Percentiles rank a stretch among this genome's conserved stretches.
phyloP scores from a whole-genome alignment of 2,329 filamentous ascomycete species.

The Monilinia vaccinii-corymbosi region DNA sequence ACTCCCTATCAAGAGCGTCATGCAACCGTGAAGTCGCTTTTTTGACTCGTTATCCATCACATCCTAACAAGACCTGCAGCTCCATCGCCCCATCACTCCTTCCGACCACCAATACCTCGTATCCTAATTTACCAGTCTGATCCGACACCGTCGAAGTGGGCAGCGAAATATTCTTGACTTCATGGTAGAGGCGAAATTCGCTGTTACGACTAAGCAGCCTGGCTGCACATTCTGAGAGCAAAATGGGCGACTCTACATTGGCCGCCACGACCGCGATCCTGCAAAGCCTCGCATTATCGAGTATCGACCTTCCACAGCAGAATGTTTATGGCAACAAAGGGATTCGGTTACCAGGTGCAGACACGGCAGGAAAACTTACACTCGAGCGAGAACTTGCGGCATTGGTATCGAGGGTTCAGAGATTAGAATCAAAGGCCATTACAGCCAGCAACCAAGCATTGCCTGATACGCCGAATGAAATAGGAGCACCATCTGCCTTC shows the following conservation, averaged over 20 bases:
- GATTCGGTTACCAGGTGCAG: slow-evolving; percentile 67
- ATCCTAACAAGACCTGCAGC: slow-evolving; percentile 9
- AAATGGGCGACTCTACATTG: slow-evolving; percentile 40
- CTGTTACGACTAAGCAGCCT: slow-evolving; percentile 16
- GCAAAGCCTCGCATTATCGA: slow-evolving; percentile 38
- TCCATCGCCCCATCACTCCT: slow-evolving; percentile 1
- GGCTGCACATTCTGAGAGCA: slow-evolving; percentile 18
- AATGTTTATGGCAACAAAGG: slow-evolving; percentile 16
- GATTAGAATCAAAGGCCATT: slow-evolving; percentile 70
- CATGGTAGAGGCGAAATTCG: slow-evolving; percentile 15
- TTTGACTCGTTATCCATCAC: slow-evolving; percentile 1
- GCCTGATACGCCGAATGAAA: slow-evolving; percentile 77
- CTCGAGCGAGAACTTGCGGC: slow-evolving; percentile 79
- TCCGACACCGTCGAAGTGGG: slow-evolving; percentile 1
- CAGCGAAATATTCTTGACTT: slow-evolving; percentile 10
- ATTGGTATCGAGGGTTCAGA: slow-evolving; percentile 67
- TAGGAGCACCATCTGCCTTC: slow-evolving; percentile 56
- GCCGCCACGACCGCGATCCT: slow-evolving; percentile 45
- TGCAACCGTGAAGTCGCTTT: slow-evolving; percentile 1
- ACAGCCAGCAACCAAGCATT: slow-evolving; percentile 48
- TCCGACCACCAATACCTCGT: background rate
- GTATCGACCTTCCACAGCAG: slow-evolving; percentile 15
- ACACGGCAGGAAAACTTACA: slow-evolving; percentile 64
- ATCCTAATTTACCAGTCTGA: background rate
- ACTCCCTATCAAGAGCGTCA: background rate